These are phyloP conservation scores for Neoscytalidium dimidiatum DNA, from an alignment of 2,329 filamentous ascomycete species.

Conservation along the genomic window DNA sequence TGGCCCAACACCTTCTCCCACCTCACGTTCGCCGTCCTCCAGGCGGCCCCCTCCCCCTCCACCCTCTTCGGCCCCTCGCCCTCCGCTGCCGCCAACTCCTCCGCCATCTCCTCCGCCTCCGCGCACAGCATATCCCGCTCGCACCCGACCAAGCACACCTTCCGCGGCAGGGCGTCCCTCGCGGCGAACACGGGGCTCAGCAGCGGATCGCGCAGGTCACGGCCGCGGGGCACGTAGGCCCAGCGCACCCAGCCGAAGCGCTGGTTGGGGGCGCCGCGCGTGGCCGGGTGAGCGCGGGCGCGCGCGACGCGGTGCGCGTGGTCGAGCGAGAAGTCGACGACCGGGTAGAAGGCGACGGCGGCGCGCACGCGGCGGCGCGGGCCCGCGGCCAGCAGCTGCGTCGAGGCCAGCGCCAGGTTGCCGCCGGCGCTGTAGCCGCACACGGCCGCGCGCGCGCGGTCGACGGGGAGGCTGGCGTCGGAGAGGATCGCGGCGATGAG, in stretches of 20 bases:
- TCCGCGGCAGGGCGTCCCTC: slow-evolving; percentile 40
- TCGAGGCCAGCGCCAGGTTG: slow-evolving; percentile 48
- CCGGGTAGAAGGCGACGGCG: slow-evolving; percentile 48
- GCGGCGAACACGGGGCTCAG: slow-evolving; percentile 44
- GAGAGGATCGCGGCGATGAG: slow-evolving; percentile 45
- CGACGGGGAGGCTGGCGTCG: slow-evolving; percentile 50
- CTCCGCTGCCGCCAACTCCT: slow-evolving; percentile 27
- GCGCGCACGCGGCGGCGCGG: slow-evolving; percentile 34
- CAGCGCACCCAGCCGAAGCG: slow-evolving; percentile 12
- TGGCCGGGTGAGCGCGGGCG: slow-evolving; percentile 4
- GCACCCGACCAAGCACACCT: slow-evolving; percentile 47
- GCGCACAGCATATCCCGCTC: slow-evolving; percentile 51
- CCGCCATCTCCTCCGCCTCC: slow-evolving; percentile 41
- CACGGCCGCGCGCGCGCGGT: slow-evolving; percentile 44
- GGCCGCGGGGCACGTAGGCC: slow-evolving; percentile 14
- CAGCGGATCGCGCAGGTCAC: slow-evolving; percentile 47
- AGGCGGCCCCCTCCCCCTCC: slow-evolving; percentile 23
- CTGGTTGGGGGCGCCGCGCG: slow-evolving; percentile 17
- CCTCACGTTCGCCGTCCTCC: slow-evolving; percentile 21
- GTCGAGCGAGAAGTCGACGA: slow-evolving; percentile 23
- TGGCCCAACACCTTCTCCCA: slow-evolving; percentile 23
- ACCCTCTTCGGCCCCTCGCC: slow-evolving; percentile 19
- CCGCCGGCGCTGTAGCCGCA: slow-evolving; percentile 56
- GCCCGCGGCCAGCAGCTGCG: slow-evolving; percentile 43
- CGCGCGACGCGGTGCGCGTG: slow-evolving; percentile 20